These are phyloP conservation scores for Coffea eugenioides DNA, from an alignment of 257 asterid genomes.

Conservation along the genomic window DNA sequence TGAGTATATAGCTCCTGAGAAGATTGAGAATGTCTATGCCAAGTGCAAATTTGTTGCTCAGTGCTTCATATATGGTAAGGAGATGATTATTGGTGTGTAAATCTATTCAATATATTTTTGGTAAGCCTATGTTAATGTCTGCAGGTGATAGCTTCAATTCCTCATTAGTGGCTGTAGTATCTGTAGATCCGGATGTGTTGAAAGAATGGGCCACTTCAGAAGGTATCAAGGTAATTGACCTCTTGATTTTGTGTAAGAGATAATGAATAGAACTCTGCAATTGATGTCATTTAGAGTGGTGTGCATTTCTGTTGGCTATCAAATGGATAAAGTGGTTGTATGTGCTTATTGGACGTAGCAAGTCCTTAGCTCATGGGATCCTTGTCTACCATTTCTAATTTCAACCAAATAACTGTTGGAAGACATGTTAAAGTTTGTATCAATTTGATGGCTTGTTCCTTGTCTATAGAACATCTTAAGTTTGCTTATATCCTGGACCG, in stretches of 20 bases:
- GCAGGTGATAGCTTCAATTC: constrained; percentile 95
- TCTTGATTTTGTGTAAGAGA: neutral
- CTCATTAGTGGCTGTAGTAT: constrained; percentile 67
- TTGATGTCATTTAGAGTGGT: neutral
- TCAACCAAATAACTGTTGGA: neutral
- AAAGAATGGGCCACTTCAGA: constrained; percentile 86
- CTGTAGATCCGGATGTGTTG: constrained; percentile 79
- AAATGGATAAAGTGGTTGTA: neutral
- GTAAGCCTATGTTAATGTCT: constrained; percentile 26
- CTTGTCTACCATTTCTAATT: no score
- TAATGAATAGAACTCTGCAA: neutral
- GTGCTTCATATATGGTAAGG: constrained; percentile 86
- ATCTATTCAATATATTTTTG: constrained; percentile 5
- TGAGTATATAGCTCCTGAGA: constrained; percentile 95
- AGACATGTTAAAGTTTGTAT: neutral
- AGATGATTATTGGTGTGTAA: constrained; percentile 3
- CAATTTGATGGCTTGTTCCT: neutral
- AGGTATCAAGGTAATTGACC: constrained; percentile 65
- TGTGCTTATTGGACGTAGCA: neutral
- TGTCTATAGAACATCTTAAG: neutral
- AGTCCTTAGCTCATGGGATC: no score
- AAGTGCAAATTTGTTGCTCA: constrained; percentile 88
- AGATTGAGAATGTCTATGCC: constrained; percentile 90
- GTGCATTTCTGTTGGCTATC: neutral
- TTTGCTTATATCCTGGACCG: no score